Conservation (phyloP, 495 filamentous ascomycete genomes). For the Xylaria nigripes region DNA sequence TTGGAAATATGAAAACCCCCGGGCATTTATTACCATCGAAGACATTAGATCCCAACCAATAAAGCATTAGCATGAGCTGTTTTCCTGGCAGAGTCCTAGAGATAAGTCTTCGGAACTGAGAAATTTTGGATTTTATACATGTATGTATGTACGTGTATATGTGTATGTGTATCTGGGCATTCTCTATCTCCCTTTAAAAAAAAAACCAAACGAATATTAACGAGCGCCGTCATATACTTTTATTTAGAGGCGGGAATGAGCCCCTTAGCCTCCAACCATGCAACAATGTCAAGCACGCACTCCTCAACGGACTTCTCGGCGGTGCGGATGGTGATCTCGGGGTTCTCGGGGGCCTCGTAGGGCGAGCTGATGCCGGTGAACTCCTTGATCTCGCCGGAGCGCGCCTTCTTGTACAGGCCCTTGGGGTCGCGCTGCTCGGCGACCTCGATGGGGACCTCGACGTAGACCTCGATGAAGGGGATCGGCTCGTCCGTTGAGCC, state of each 20-base stretch:
- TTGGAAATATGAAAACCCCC: too few species aligned
- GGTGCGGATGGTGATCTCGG: slow-evolving; percentile 79
- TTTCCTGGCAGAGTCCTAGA: neutral
- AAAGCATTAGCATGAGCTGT: neutral
- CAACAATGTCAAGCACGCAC: slow-evolving; percentile 72
- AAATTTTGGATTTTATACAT: too few species aligned
- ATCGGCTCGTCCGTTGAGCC: slow-evolving; percentile 46
- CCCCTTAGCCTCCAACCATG: slow-evolving; percentile 57
- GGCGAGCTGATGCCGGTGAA: slow-evolving; percentile 93
- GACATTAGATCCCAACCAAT: neutral
- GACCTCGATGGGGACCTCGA: slow-evolving; percentile 79
- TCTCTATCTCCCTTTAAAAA: neutral
- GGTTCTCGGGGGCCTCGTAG: slow-evolving; percentile 79
- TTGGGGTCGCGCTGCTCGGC: slow-evolving; percentile 96
- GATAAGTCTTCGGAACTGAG: neutral
- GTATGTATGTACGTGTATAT: too few species aligned
- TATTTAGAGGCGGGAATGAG: slow-evolving; percentile 29
- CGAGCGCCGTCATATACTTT: neutral
- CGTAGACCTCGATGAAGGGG: slow-evolving; percentile 86
- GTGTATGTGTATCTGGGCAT: neutral
- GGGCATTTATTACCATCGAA: neutral
- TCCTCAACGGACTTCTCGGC: slow-evolving; percentile 72
- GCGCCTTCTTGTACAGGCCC: slow-evolving; percentile 94
- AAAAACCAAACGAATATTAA: too few species aligned
- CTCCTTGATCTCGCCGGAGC: slow-evolving; percentile 87